Base-by-base conservation (phyloP, 352 stramenopile species). In the Poterioochromonas sp. region DNA sequence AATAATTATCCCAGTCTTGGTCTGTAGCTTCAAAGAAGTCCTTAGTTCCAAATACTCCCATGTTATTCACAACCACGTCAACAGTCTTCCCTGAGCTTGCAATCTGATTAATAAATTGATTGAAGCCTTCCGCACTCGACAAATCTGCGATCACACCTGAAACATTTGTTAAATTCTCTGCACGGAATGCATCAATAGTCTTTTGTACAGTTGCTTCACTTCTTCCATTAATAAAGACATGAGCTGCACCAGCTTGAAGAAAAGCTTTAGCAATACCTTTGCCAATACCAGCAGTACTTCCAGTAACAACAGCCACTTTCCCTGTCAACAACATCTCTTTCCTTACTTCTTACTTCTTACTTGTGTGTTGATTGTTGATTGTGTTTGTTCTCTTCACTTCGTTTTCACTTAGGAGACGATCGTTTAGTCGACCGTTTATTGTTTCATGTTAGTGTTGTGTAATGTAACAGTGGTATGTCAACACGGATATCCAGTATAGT, bases 11-110 rank as follows among this genome's bases (percentile, higher is more conserved):
- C 68, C 70, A 81, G 5, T 80, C 78, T 1, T 69, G 12, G 43
- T 81, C 78, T 3, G 78, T 44, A n/a, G 47, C 5, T 18, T 80
- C 78, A 18, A 76, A 70, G 47, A 80, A 81, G 37, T 80, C 78
- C 34, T 53, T 80, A 22, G 35, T 53, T 0, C 2, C 11, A 40
- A 76, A 81, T 18, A 80, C 35, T 29, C 78, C 78, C 22, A 76
- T 65, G 44, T 81, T 81, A 47, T 60, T 73, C 11, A 81, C 73
- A 15, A 81, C 35, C 0, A 81, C 73, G 26, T 77, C 73, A n/a
- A 80, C 58, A 44, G 1, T 5, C 2, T 37, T 11, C 0, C 40
- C 49, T 8, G 73, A 39, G 2, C 39, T 68, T 32, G 32, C 44
- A 29, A 71, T 29, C 1, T 11, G 18, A 26, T 35, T 34, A 34